Evolutionary conservation across 129 eudicot species (phyloP).

Genomic region (Chrysanthemum seticuspe): DNA sequence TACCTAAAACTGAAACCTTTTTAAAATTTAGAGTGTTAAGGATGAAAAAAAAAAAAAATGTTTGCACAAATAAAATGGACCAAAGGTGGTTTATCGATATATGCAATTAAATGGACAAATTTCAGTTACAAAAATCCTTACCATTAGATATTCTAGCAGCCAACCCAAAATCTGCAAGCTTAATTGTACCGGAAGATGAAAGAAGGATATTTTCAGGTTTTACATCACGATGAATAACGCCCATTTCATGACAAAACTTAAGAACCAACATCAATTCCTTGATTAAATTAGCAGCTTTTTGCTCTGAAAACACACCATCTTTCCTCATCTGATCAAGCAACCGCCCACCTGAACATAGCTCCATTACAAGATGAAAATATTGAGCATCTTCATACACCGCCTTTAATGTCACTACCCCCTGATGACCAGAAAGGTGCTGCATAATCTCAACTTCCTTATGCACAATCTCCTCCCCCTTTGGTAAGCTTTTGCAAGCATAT

Average conservation of each 20-base stretch:
- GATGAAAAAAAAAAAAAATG: too few relatives aligned
- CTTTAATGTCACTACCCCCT: constrained; percentile 49
- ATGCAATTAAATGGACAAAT: background rate
- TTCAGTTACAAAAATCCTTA: background rate
- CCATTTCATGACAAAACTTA: constrained; percentile 67
- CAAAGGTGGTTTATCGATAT: too few relatives aligned
- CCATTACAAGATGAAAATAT: constrained; percentile 53
- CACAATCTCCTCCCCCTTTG: constrained; percentile 53
- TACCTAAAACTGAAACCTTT: too few relatives aligned
- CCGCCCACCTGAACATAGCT: constrained; percentile 52
- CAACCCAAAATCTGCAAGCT: constrained; percentile 69
- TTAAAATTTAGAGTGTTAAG: too few relatives aligned
- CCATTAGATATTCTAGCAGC: constrained; percentile 60
- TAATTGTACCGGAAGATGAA: constrained; percentile 45
- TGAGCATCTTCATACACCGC: constrained; percentile 55
- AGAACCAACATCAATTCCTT: constrained; percentile 62
- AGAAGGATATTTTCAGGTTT: constrained; percentile 58
- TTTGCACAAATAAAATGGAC: too few relatives aligned
- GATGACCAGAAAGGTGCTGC: constrained; percentile 67
- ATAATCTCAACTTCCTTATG: constrained; percentile 61
- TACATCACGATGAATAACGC: constrained; percentile 57
- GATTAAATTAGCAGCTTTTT: constrained; percentile 40
- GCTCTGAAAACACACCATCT: constrained; percentile 50
- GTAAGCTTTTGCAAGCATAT: constrained; percentile 52
- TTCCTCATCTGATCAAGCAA: constrained; percentile 51